Evolutionary conservation across 257 asterid species (phyloP), one percentile per base, ranked within the genome.

Genomic region (Primulina tabacum): DNA sequence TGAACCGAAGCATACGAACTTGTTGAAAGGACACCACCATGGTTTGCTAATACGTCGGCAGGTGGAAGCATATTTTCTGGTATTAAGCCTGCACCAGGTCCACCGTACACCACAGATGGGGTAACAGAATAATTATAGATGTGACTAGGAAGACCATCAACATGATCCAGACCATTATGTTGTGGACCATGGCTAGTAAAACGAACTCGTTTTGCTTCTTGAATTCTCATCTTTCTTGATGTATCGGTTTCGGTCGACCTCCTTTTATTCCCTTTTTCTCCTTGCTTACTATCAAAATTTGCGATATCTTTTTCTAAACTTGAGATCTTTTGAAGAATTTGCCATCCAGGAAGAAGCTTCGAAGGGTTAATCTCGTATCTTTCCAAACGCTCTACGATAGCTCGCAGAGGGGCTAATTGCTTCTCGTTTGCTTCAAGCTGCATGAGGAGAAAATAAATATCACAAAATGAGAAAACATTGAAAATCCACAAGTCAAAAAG

Each of bases 331-430:
- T 84, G 88, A 26, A 67, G 77, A 70, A 92, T 77, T 81, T 92
- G 89, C 95, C 97, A 92, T 52, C 88, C 95, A 0, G 97, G 81
- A 71, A 92, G 82, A 65, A 87, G 75, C 75, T 83, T 75, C 33
- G 86, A 61, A 8, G 83, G 79, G 71, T 92, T 94, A 67, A 90
- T 73, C 4, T 68, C 79, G 72, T 92, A 95, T 71, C 84, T 74
- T 78, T 70, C 86, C 79, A 87, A 74, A 75, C 94, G 87, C 77
- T 75, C 75, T 66, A 74, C 59, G 35, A 90, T 73, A n/a, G 95
- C 83, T 78, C 58, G 85, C 65, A 90, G 75, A 37, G 82, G 76
- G 63, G 74, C 60, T 72, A 92, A 73, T 21, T 84, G 87, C 72
- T 77, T 87, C 88, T 65, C 87, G 62, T 90, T 92, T 68, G 87